Evolutionary conservation across 768 basidiomycete genomes (phyloP), one percentile per base, ranked within the genome.

Genomic region (Suillus subluteus): DNA sequence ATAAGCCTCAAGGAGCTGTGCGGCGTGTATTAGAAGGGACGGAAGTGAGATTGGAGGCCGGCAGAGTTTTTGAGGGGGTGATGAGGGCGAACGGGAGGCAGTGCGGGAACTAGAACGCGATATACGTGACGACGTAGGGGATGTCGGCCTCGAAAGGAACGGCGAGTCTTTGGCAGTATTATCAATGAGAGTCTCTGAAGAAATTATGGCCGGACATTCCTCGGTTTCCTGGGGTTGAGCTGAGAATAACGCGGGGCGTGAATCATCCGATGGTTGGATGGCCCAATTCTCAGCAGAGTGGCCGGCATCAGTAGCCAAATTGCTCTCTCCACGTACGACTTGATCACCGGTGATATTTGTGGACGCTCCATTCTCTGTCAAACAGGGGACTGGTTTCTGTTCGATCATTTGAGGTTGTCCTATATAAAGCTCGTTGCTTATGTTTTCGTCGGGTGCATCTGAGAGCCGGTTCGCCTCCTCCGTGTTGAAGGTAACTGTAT

Each of bases 1-100:
- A 74, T 84, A 90, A 23, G 73, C 69, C n/a, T 73, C 69, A 59
- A 84, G 86, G 15, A 94, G 85, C 9, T 77, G 81, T 70, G 92
- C 91, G 1, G 92, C 83, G 35, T 81, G 81, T 6, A 73, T 73
- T 26, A 94, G 82, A 37, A 92, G 82, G 32, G 80, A 72, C 6
- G 85, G 77, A 56, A 89, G 81, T 5, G 82, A 79, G 21, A 83
- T 68, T 46, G 75, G 75, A 26, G 72, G 66, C 66, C 70, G 11
- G 55, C 48, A 66, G 59, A 58, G 15, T 62, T 68, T 76, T 4
- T 35, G 26, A 30, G 54, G 46, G 7, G 30, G 46, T 56, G 16
- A 16, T 23, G 44, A 58, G 44, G 66, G 62, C 11, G 66, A 44
- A 55, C 35, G 63, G 23, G 65, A 40, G 1, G 63, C 52, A 32